Evolutionary conservation across 129 eudicot genomes (phyloP).

Genomic region (Smallanthus sonchifolius): DNA sequence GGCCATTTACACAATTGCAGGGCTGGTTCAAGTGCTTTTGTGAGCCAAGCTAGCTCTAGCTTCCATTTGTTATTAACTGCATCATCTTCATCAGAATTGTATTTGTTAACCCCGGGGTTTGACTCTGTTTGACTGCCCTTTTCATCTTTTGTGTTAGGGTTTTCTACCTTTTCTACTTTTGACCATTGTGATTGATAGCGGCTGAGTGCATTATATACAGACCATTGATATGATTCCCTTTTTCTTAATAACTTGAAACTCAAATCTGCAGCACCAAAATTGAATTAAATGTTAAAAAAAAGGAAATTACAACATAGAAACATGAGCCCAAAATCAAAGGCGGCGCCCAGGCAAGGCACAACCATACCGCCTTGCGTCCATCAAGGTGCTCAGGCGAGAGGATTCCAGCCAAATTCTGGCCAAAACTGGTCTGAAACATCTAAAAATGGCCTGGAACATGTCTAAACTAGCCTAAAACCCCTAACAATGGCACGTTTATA

Average conservation of each 20-base stretch:
- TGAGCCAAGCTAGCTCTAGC: slow-evolving; percentile 75
- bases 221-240: slow-evolving; percentile 33
- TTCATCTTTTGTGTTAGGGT: slow-evolving; percentile 26
- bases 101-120: slow-evolving; percentile 24
- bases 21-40: slow-evolving; percentile 94
- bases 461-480: too few species aligned
- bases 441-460: too few species aligned
- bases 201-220: slow-evolving; percentile 30
- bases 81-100: slow-evolving; percentile 56
- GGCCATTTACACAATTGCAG: slow-evolving; percentile 68
- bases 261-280: slow-evolving; percentile 44
- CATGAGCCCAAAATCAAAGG: not conserved
- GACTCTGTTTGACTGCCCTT: slow-evolving; percentile 26
- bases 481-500: too few species aligned
- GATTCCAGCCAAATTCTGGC: too few species aligned
- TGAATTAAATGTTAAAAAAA: not conserved
- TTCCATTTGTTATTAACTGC: slow-evolving; percentile 47
- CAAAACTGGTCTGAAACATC: too few species aligned
- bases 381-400: too few species aligned
- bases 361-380: too few species aligned
- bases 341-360: too few species aligned
- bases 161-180: slow-evolving; percentile 29
- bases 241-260: slow-evolving; percentile 38
- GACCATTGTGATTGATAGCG: slow-evolving; percentile 63
- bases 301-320: not conserved